These are phyloP conservation scores for Calonectria ilicicola DNA, from an alignment of 2,329 filamentous ascomycete genomes.

Conservation along the genomic window DNA sequence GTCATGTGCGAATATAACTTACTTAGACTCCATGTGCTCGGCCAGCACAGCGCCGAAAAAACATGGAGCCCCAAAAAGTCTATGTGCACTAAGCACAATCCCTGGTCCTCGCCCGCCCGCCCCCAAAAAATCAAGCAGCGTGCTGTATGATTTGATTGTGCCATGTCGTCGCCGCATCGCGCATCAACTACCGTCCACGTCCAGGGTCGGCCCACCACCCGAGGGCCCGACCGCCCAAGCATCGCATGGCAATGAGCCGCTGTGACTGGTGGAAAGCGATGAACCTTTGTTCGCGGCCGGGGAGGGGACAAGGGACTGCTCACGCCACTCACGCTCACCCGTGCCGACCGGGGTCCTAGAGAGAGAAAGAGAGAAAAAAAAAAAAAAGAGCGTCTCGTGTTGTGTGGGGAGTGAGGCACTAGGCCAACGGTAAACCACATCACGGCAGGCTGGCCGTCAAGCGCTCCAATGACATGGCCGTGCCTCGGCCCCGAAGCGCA, in stretches of 20 bases:
- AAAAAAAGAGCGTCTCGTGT: slow-evolving; percentile 27
- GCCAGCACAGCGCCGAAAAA: no score
- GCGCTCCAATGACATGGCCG: slow-evolving; percentile 30
- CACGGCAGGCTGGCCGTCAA: slow-evolving; percentile 9
- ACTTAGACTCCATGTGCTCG: no score
- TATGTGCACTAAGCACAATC: no score
- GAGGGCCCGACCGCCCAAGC: background rate
- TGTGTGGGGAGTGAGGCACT: background rate
- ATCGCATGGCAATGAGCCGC: background rate
- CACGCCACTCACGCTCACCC: slow-evolving; percentile 5
- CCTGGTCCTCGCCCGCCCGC: no score
- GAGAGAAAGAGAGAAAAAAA: background rate
- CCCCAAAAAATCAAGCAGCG: no score
- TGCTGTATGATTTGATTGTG: background rate
- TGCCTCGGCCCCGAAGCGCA: slow-evolving; percentile 25
- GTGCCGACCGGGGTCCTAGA: background rate
- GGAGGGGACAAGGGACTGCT: background rate
- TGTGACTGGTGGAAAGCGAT: background rate
- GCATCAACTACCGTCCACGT: background rate
- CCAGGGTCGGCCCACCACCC: background rate
- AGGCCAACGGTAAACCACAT: background rate
- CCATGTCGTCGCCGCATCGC: background rate
- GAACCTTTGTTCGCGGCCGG: background rate
- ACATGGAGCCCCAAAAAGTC: no score
- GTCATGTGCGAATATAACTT: background rate